These are phyloP conservation scores for Didymella exigua DNA, from an alignment of 2,329 filamentous ascomycete genomes.

Conservation along the genomic window DNA sequence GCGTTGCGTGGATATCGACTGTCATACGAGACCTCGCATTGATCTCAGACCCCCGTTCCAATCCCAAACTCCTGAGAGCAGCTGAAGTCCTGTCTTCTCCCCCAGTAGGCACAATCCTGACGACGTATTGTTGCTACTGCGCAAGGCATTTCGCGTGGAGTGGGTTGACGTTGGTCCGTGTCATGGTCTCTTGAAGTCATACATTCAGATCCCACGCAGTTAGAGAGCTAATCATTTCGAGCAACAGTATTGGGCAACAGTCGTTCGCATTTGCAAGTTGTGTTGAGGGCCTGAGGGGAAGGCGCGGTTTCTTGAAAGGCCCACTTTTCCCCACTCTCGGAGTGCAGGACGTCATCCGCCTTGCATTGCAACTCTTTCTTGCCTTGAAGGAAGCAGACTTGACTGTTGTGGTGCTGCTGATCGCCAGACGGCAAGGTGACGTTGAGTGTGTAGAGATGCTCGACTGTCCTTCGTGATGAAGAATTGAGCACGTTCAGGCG, in stretches of 20 bases:
- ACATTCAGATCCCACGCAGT: not conserved
- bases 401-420: not conserved
- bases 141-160: not conserved
- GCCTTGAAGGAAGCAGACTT: no score
- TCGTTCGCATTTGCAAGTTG: no score
- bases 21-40: constrained; percentile 7
- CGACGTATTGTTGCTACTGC: not conserved
- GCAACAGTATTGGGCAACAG: not conserved
- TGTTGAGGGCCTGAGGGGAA: not conserved
- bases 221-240: no score
- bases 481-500: not conserved
- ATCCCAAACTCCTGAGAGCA: not conserved
- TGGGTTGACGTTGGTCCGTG: not conserved
- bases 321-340: constrained; percentile 1
- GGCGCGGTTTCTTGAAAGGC: not conserved
- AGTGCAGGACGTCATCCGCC: not conserved
- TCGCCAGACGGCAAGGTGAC: not conserved
- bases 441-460: not conserved
- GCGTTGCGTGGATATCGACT: not conserved
- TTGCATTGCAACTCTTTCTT: not conserved
- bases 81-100: not conserved
- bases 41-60: not conserved
- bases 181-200: not conserved
- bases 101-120: not conserved
- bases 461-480: not conserved